Percentiles rank a stretch among this genome's conserved stretches.
These are phyloP conservation scores for Daldinia grandis DNA, from an alignment of 495 filamentous ascomycete genomes.

Conservation along the genomic window DNA sequence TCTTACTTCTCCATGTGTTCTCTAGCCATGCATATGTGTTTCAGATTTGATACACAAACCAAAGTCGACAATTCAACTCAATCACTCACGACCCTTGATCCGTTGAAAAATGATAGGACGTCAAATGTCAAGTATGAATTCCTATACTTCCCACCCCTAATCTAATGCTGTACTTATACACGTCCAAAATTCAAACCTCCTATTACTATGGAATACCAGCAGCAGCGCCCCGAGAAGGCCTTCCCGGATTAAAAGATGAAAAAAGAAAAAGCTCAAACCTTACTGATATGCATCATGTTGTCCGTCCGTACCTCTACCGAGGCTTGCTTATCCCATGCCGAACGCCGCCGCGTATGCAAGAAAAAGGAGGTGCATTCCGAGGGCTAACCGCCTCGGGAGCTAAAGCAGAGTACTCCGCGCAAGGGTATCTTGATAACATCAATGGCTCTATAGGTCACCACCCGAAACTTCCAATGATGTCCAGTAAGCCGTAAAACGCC, in stretches of 20 bases:
- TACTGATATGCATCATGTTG: slow-evolving; percentile 24
- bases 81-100: neutral
- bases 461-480: slow-evolving; percentile 38
- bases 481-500: slow-evolving; percentile 40
- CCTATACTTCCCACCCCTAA: neutral
- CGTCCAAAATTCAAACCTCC: slow-evolving; percentile 2
- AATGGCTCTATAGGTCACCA: slow-evolving; percentile 40
- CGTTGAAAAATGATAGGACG: neutral
- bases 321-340: slow-evolving; percentile 19
- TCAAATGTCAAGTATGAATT: slow-evolving; percentile 17
- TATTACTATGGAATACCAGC: slow-evolving; percentile 13
- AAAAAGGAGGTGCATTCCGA: slow-evolving; percentile 4
- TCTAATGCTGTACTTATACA: slow-evolving; percentile 35
- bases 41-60: neutral
- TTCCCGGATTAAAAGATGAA: slow-evolving; percentile 5
- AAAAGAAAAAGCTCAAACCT: slow-evolving; percentile 18
- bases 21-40: neutral
- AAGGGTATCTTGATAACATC: slow-evolving; percentile 41
- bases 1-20: slow-evolving; percentile 16
- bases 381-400: slow-evolving; percentile 5
- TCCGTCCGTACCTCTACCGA: slow-evolving; percentile 23
- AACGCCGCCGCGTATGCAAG: slow-evolving; percentile 38
- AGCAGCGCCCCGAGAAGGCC: neutral
- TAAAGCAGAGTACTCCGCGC: slow-evolving; percentile 34
- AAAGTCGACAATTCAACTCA: neutral